These are phyloP conservation scores for Monascus ruber DNA, from an alignment of 2,329 filamentous ascomycete genomes.

Conservation along the genomic window DNA sequence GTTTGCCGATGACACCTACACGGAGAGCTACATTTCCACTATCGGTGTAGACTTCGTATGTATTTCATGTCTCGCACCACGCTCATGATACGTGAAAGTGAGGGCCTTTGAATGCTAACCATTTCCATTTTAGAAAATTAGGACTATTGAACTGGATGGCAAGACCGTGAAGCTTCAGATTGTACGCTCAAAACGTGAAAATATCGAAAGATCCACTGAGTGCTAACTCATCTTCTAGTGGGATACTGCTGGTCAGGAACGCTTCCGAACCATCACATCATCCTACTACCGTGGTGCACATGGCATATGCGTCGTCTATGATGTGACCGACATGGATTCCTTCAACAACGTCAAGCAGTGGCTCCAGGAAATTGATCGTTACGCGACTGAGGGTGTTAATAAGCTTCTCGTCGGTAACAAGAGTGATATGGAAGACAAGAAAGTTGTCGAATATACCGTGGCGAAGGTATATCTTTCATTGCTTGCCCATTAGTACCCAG, in stretches of 20 bases:
- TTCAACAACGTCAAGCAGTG: slow-evolving; percentile 99
- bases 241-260: slow-evolving; percentile 98
- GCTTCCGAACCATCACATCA: slow-evolving; percentile 98
- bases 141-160: slow-evolving; percentile 97
- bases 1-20: slow-evolving; percentile 98
- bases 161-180: slow-evolving; percentile 99
- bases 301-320: slow-evolving; percentile 99
- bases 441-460: slow-evolving; percentile 98
- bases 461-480: slow-evolving; percentile 61
- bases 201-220: background rate
- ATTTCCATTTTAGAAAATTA: slow-evolving; percentile 67
- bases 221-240: slow-evolving; percentile 48
- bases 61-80: slow-evolving; percentile 14
- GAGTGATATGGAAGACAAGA: slow-evolving; percentile 99
- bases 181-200: slow-evolving; percentile 45
- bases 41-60: slow-evolving; percentile 98
- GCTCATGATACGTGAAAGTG: slow-evolving; percentile 5
- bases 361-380: slow-evolving; percentile 98
- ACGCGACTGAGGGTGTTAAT: slow-evolving; percentile 98
- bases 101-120: slow-evolving; percentile 16
- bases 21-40: slow-evolving; percentile 98
- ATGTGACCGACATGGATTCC: slow-evolving; percentile 99
- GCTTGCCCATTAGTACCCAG: background rate
- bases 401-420: slow-evolving; percentile 99
- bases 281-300: slow-evolving; percentile 99